Evolutionary conservation across 805 yeast genomes (phyloP), one percentile per base, ranked within the genome.

Genomic region (Jamesozyma lodderae): DNA sequence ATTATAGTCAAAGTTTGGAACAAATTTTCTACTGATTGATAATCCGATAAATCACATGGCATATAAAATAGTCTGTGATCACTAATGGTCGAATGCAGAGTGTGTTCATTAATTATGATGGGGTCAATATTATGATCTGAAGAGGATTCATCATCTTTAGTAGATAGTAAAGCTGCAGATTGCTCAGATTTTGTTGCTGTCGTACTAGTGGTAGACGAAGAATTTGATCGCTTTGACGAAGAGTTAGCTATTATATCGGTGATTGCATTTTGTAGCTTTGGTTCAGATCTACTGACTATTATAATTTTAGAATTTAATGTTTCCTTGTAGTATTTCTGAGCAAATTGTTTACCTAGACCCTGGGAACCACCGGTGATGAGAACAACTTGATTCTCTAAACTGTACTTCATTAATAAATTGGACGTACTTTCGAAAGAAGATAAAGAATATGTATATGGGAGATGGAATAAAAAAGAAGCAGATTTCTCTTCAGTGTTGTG

Each of bases 361-460:
- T 90, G 98, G 0, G 96, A 86, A 0, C 86, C 97, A 3, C 98
- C 98, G 0, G 95, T 75, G n/a, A 90, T 70, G 14, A 90, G 69
- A 3, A 81, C 87, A 1, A 73, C 55, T 53, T 71, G 73, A 20
- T 72, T 71, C 36, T 69, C 64, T 9, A 73, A 64, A 3, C 31
- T 35, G 39, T 41, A 55, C 31, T 41, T 37, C 53, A 53, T 51
- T 2, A 5, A 15, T n/a, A 5, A n/a, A n/a, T n/a, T n/a, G n/a
- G n/a, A n/a, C n/a, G n/a, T n/a, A n/a, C n/a, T n/a, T n/a, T n/a
- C n/a, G n/a, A n/a, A n/a, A n/a, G n/a, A n/a, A n/a, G n/a, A n/a
- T n/a, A n/a, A n/a, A n/a, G n/a, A n/a, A n/a, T n/a, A n/a, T n/a
- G n/a, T n/a, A n/a, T n/a, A n/a, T n/a, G n/a, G n/a, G n/a, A n/a